Conservation (phyloP, 2,329 filamentous ascomycete species). For the Fusarium sp. region DNA sequence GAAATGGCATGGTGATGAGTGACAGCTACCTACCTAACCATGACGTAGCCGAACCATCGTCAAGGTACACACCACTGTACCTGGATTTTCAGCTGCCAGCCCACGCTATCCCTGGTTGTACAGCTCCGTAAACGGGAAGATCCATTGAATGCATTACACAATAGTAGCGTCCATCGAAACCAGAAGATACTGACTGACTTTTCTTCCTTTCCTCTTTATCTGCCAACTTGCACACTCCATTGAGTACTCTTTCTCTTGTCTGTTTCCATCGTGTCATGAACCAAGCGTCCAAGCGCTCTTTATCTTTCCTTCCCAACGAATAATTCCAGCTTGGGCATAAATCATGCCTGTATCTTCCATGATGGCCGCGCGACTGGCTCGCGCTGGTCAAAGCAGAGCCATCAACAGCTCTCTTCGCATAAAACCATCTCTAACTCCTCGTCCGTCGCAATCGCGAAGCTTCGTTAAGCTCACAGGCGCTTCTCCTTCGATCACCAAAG, state of each 20-base stretch:
- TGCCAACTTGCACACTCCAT: slow-evolving; percentile 9
- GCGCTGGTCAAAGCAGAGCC: slow-evolving; percentile 27
- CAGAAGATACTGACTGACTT: background rate
- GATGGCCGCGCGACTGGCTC: slow-evolving; percentile 43
- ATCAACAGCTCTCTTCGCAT: slow-evolving; percentile 29
- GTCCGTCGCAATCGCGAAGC: slow-evolving; percentile 29
- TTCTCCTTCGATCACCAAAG: slow-evolving; percentile 25
- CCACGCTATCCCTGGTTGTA: slow-evolving; percentile 17
- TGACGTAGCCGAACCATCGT: slow-evolving; percentile 29
- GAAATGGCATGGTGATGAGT: slow-evolving; percentile 25
- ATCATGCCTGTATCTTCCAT: slow-evolving; percentile 43
- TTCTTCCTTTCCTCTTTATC: slow-evolving; percentile 1
- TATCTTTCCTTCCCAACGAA: slow-evolving; percentile 10
- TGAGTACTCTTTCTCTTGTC: slow-evolving; percentile 16
- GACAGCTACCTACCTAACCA: slow-evolving; percentile 17
- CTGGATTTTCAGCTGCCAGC: slow-evolving; percentile 5
- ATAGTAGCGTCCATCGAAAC: slow-evolving; percentile 10
- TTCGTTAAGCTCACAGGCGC: slow-evolving; percentile 41
- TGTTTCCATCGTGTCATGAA: slow-evolving; percentile 26
- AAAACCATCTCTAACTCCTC: slow-evolving; percentile 25
- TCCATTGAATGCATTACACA: slow-evolving; percentile 30
- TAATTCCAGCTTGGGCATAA: slow-evolving; percentile 5
- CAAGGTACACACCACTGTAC: slow-evolving; percentile 6
- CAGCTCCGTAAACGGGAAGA: slow-evolving; percentile 35
- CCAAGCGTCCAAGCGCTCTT: slow-evolving; percentile 11